These are phyloP conservation scores for Corymbia calophylla DNA, from an alignment of 441 rosid species.

Conservation along the genomic window DNA sequence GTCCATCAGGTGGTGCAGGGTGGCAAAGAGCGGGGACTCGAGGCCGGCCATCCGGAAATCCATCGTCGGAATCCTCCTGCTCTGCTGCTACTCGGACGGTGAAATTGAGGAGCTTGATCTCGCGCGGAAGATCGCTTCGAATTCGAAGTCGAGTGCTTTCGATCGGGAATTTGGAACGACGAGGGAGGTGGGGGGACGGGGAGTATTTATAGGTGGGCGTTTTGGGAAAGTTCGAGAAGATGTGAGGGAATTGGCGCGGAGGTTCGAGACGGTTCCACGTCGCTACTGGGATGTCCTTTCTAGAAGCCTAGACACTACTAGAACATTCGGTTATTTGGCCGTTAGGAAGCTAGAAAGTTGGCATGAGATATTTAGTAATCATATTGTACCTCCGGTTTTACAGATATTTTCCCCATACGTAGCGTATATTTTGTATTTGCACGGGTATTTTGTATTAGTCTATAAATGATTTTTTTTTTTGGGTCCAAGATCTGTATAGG, in stretches of 20 bases:
- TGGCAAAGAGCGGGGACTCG: neutral
- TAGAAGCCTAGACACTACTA: neutral
- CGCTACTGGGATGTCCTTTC: neutral
- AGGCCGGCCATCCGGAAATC: neutral
- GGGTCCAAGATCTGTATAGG: no score
- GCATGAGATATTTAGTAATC: no score
- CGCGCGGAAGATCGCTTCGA: neutral
- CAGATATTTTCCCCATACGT: no score
- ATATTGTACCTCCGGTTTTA: no score
- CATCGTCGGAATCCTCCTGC: neutral
- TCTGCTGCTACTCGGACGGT: neutral
- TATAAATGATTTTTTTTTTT: no score
- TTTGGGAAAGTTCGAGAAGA: neutral
- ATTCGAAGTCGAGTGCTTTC: rapidly evolving
- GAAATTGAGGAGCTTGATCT: neutral
- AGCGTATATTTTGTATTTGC: no score
- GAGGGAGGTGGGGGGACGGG: neutral
- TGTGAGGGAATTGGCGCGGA: rapidly evolving
- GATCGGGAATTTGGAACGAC: neutral
- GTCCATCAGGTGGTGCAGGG: neutral
- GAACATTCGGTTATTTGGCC: neutral
- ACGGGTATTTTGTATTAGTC: no score
- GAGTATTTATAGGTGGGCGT: neutral
- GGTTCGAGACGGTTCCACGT: neutral
- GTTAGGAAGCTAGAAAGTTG: neutral